Evolutionary conservation across 2,329 filamentous ascomycete genomes (phyloP).

Genomic region (Hypocrella siamensis): DNA sequence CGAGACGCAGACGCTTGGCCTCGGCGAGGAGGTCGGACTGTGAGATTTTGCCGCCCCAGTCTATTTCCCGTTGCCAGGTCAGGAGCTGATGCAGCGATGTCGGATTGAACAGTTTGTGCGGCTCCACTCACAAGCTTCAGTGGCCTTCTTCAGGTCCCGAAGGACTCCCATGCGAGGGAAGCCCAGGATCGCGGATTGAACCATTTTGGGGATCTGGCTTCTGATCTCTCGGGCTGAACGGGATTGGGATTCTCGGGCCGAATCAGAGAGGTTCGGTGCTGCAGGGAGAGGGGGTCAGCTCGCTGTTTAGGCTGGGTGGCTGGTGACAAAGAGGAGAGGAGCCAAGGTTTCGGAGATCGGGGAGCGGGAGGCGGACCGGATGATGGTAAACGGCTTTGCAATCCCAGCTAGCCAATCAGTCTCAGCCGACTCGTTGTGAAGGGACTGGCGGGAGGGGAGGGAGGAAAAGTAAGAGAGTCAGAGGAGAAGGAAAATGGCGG

Average conservation of each 20-base stretch:
- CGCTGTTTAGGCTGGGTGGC: too few species aligned
- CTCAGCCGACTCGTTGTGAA: conserved; percentile 2
- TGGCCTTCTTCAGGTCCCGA: conserved; percentile 99
- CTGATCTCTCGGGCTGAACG: conserved; percentile 1
- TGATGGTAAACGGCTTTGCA: too few species aligned
- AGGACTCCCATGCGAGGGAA: conserved; percentile 98
- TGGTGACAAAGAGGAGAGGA: too few species aligned
- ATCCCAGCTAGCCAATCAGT: background rate
- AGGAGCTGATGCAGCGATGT: conserved; percentile 3
- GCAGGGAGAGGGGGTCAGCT: background rate
- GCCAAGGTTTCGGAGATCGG: too few species aligned
- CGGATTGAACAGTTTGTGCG: conserved; percentile 1
- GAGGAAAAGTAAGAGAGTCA: conserved; percentile 1
- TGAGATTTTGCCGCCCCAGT: conserved; percentile 88
- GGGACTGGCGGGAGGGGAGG: conserved; percentile 1
- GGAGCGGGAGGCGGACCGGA: too few species aligned
- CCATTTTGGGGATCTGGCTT: conserved; percentile 33
- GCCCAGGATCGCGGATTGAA: conserved; percentile 70
- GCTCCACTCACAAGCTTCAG: conserved; percentile 59
- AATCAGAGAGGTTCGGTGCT: background rate
- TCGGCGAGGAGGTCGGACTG: conserved; percentile 81
- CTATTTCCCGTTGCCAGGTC: conserved; percentile 13
- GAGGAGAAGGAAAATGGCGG: conserved; percentile 1
- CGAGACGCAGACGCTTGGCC: conserved; percentile 90
- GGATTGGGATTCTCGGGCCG: background rate